Evolutionary conservation across 2,329 filamentous ascomycete genomes (phyloP).

Genomic region (Teratosphaeria nubilosa): DNA sequence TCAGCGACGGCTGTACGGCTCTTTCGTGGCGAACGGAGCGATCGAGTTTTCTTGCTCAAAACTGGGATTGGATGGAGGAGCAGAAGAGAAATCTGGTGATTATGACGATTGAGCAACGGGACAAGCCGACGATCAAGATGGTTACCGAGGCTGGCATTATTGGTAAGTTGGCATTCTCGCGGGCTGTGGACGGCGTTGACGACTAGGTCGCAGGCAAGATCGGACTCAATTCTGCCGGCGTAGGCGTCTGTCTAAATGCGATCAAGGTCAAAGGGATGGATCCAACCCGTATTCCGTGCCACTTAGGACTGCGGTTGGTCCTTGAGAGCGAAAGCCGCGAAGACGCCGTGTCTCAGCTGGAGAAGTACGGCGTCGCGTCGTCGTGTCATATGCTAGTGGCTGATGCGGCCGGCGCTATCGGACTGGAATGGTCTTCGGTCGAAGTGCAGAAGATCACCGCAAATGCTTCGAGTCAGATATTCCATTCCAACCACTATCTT

Average conservation of each 20-base stretch:
- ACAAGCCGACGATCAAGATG: slow-evolving; percentile 42
- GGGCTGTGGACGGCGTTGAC: background rate
- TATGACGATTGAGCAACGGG: slow-evolving; percentile 35
- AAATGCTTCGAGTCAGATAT: slow-evolving; percentile 26
- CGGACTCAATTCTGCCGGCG: slow-evolving; percentile 49
- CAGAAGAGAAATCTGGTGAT: slow-evolving; percentile 43
- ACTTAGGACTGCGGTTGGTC: slow-evolving; percentile 47
- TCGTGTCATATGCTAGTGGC: slow-evolving; percentile 47
- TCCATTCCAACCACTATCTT: slow-evolving; percentile 37
- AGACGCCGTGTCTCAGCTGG: slow-evolving; percentile 37
- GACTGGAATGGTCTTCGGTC: slow-evolving; percentile 39
- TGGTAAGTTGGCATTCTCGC: slow-evolving; percentile 24
- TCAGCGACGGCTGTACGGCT: slow-evolving; percentile 48
- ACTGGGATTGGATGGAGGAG: slow-evolving; percentile 49
- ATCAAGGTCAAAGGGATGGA: slow-evolving; percentile 49
- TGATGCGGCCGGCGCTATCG: slow-evolving; percentile 36
- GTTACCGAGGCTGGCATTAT: slow-evolving; percentile 53
- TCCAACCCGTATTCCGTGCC: slow-evolving; percentile 44
- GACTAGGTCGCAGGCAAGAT: slow-evolving; percentile 38
- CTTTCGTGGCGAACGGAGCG: slow-evolving; percentile 35
- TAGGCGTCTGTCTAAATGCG: slow-evolving; percentile 53
- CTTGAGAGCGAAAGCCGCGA: slow-evolving; percentile 42
- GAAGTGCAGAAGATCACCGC: slow-evolving; percentile 23
- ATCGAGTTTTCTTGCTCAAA: slow-evolving; percentile 41
- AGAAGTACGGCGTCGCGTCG: slow-evolving; percentile 40